Evolutionary conservation across 495 filamentous ascomycete species (phyloP).

Genomic region (Articulospora tetracladia): DNA sequence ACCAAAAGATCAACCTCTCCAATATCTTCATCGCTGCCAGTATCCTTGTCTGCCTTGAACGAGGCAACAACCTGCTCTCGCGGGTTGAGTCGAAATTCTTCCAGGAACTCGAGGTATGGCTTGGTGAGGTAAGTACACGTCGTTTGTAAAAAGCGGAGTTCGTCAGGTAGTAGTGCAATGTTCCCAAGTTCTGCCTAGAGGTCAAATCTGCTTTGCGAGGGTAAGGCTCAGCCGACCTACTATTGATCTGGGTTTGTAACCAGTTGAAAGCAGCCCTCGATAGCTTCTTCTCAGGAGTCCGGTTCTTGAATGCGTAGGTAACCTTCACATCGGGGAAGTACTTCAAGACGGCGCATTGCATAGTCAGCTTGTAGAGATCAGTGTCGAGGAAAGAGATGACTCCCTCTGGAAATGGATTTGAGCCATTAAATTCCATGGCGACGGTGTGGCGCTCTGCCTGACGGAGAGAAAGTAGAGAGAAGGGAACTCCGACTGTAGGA

Average conservation of each 20-base stretch:
- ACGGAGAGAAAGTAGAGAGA: no score
- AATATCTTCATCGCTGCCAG: conserved; percentile 60
- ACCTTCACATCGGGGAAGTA: conserved; percentile 84
- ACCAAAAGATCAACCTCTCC: conserved; percentile 73
- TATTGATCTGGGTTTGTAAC: conserved; percentile 77
- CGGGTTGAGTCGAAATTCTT: conserved; percentile 74
- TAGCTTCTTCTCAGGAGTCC: conserved; percentile 89
- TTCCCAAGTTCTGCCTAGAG: conserved; percentile 63
- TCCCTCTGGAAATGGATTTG: conserved; percentile 57
- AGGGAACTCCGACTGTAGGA: no score
- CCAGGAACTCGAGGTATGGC: conserved; percentile 75
- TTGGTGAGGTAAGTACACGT: conserved; percentile 79
- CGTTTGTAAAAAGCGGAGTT: conserved; percentile 70
- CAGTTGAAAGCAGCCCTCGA: conserved; percentile 78
- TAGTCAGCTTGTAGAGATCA: conserved; percentile 96
- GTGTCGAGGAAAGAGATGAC: conserved; percentile 93
- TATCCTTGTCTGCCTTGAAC: conserved; percentile 64
- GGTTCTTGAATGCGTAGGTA: conserved; percentile 90
- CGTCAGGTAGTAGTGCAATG: conserved; percentile 70
- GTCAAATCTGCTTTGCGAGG: neutral
- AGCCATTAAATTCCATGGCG: conserved; percentile 53
- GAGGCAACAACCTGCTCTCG: conserved; percentile 69
- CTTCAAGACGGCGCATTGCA: conserved; percentile 94
- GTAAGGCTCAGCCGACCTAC: conserved; percentile 37
- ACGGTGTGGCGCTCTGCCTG: neutral